A percentile compares a stretch with the other conserved stretches of the same genome.
phyloP scores from a whole-genome alignment of 169 alveolate genomes.

The Miamiensis avidus region DNA sequence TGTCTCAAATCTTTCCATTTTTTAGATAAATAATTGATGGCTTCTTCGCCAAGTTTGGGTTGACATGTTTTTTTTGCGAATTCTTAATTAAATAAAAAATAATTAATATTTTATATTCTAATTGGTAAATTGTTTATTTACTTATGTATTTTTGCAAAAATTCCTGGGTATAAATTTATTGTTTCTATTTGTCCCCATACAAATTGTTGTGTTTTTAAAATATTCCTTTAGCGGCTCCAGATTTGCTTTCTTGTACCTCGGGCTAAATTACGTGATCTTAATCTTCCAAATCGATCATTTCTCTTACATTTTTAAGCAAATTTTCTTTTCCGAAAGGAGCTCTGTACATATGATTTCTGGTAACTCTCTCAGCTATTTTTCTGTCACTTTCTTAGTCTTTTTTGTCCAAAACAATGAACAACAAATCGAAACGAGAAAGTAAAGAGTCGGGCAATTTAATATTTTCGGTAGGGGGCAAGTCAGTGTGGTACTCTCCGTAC shows the following conservation, averaged over 20 bases:
- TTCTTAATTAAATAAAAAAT: no score
- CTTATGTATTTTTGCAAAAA: constrained; percentile 81
- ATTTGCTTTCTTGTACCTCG: constrained; percentile 46
- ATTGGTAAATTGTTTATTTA: constrained; percentile 50
- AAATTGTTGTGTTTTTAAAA: constrained; percentile 37
- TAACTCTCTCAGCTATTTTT: constrained; percentile 80
- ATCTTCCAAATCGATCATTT: constrained; percentile 38
- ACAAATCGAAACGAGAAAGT: constrained; percentile 95
- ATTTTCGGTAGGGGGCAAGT: constrained; percentile 90
- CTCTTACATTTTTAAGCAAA: constrained; percentile 4
- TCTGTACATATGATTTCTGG: constrained; percentile 74
- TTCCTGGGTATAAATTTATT: constrained; percentile 59
- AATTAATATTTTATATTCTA: neutral
- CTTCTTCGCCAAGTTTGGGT: constrained; percentile 64
- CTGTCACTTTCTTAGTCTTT: constrained; percentile 77
- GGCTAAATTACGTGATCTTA: constrained; percentile 50
- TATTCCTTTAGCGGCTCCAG: constrained; percentile 48
- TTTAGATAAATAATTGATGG: constrained; percentile 60
- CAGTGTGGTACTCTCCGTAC: constrained; percentile 95
- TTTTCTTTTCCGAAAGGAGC: neutral
- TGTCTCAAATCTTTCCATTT: constrained; percentile 73
- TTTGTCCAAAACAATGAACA: constrained; percentile 90
- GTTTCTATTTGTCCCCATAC: constrained; percentile 36
- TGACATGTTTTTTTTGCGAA: neutral
- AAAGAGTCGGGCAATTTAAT: constrained; percentile 98